Percentiles rank a stretch among this genome's conserved stretches.
phyloP scores from a whole-genome alignment of 495 filamentous ascomycete species.

The Astrothelium macrocarpum region DNA sequence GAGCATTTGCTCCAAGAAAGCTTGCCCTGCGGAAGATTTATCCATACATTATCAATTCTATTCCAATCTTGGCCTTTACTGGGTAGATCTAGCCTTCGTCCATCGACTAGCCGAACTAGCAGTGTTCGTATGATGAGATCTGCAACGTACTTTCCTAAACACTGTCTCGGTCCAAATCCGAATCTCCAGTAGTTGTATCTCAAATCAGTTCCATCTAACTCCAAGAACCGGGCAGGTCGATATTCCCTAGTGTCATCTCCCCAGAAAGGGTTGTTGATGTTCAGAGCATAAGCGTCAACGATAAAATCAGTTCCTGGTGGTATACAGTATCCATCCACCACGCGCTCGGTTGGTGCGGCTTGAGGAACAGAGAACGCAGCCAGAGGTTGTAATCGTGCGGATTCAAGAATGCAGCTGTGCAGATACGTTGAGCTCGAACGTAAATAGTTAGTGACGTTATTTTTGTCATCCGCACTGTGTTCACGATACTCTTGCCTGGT shows the following conservation, averaged over 20 bases:
- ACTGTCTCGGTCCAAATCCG: not conserved
- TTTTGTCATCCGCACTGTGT: not conserved
- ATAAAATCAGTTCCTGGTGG: constrained; percentile 26
- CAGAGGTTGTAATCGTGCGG: constrained; percentile 30
- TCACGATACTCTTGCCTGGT: not conserved
- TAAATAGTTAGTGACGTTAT: not conserved
- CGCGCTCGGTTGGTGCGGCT: constrained; percentile 21
- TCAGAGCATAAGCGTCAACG: constrained; percentile 35
- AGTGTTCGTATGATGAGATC: not conserved
- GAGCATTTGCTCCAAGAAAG: no score
- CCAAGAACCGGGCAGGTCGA: constrained; percentile 16
- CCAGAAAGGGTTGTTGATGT: constrained; percentile 34
- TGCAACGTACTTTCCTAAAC: not conserved
- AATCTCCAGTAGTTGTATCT: not conserved
- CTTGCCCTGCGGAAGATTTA: no score
- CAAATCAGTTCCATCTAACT: not conserved
- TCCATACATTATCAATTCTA: no score
- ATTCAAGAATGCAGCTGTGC: constrained; percentile 28
- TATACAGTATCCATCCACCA: not conserved
- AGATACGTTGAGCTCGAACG: constrained; percentile 19
- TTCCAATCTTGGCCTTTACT: no score
- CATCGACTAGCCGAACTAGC: not conserved
- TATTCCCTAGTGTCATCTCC: constrained; percentile 22
- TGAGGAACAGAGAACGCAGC: constrained; percentile 35
- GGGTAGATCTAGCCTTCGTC: no score